These are phyloP conservation scores for Actinomucor elegans DNA, from an alignment of 371 early-diverging fungal species.

Conservation along the genomic window DNA sequence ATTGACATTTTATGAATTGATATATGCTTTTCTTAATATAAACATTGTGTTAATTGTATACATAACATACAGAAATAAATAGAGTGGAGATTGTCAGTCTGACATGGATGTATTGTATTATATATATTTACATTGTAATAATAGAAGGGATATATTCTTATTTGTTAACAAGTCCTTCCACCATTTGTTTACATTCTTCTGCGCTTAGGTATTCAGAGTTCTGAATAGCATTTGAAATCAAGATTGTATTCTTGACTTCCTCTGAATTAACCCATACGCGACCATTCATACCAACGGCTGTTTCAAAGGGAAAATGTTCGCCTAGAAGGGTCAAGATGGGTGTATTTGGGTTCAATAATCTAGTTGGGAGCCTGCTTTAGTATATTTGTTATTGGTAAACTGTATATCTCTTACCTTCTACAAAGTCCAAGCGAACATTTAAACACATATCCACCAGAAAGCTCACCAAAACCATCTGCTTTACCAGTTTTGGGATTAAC, in stretches of 20 bases:
- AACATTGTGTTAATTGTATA: too few species aligned
- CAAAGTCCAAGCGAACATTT: conserved; percentile 78
- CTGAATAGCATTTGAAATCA: conserved; percentile 72
- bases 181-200: conserved; percentile 67
- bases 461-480: conserved; percentile 81
- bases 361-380: conserved; percentile 14
- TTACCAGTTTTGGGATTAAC: conserved; percentile 71
- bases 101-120: neutral
- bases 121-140: neutral
- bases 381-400: neutral
- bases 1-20: too few species aligned
- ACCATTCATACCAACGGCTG: conserved; percentile 92
- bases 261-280: conserved; percentile 88
- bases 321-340: conserved; percentile 70
- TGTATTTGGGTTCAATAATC: conserved; percentile 71
- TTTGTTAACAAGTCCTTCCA: conserved; percentile 39
- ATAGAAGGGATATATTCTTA: conserved; percentile 6
- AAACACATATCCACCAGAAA: conserved; percentile 70
- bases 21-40: too few species aligned
- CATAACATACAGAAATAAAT: too few species aligned
- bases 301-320: conserved; percentile 79
- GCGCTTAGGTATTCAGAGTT: conserved; percentile 70
- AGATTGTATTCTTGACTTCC: conserved; percentile 55
- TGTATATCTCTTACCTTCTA: conserved; percentile 58
- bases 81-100: too few species aligned